Evolutionary conservation across 805 yeast species (phyloP), one percentile per base, ranked within the genome.

Genomic region (Lachancea sp.): DNA sequence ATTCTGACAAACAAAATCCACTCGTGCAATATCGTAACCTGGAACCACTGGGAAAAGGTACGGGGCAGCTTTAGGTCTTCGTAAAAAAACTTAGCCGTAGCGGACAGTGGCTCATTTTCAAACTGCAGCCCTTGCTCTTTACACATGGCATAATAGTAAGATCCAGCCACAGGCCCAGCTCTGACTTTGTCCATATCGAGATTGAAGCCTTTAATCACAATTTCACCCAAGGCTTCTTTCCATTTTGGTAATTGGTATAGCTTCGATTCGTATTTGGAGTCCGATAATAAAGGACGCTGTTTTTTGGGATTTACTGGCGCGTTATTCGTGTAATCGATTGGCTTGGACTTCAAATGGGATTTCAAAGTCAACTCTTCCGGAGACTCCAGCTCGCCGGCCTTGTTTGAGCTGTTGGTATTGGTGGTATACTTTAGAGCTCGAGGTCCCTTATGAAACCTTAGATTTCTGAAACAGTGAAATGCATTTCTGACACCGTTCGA

Each of bases 31-130:
- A 83, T 72, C 6, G 96, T 85, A 50, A 93, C 84, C 67, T 91
- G 98, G 64, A 83, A 91, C 96, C 96, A 91, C 65, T 89, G 95
- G n/a, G 91, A 79, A 60, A 91, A 90, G 0, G 97, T 83, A 60
- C 77, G 74, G 30, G 96, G 96, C 58, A 93, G 70, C 20, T 78
- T 82, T 46, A 93, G 69, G 11, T 90, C 85, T 44, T 86, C 85
- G 61, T 88, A 93, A 73, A 88, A 93, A 61, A 87, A 93, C 44
- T 70, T 71, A 1, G 96, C 96, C 4, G 85, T 75, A 16, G 77
- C 79, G 3, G 85, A 75, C 34, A 85, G 68, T 32, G 78, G 81
- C 59, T 83, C 90, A 48, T 82, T 73, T n/a, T 82, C 85, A 52
- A 75, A 82, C 63, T 78, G 85, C 55, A 85, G 66, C 3, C 87